Conservation (phyloP, 2,329 filamentous ascomycete species). For the Colletotrichum sp. region DNA sequence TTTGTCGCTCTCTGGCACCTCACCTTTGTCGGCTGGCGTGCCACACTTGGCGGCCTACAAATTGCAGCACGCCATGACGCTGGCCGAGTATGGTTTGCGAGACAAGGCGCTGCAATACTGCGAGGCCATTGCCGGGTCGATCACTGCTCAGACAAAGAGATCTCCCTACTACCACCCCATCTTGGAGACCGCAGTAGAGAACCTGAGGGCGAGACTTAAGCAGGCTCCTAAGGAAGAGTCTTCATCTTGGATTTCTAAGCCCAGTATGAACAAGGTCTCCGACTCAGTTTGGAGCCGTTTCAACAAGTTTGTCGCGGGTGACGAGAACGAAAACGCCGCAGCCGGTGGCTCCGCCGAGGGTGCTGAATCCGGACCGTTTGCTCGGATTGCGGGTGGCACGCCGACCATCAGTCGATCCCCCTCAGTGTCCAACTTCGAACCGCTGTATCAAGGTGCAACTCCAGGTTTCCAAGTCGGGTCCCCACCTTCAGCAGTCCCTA, state of each 20-base stretch:
- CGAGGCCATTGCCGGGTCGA: constrained; percentile 77
- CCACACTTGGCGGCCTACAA: constrained; percentile 93
- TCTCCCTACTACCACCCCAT: constrained; percentile 85
- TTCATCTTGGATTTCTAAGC: constrained; percentile 91
- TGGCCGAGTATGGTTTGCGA: constrained; percentile 84
- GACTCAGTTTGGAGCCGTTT: constrained; percentile 91
- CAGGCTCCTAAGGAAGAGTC: constrained; percentile 84
- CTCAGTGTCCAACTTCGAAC: constrained; percentile 73
- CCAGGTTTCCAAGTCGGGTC: constrained; percentile 33
- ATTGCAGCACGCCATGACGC: constrained; percentile 80
- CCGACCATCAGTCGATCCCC: constrained; percentile 77
- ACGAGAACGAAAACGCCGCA: constrained; percentile 74
- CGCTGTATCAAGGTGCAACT: constrained; percentile 65
- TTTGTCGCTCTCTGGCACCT: constrained; percentile 69
- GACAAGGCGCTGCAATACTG: constrained; percentile 91
- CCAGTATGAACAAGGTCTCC: constrained; percentile 94
- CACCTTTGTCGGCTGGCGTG: constrained; percentile 58
- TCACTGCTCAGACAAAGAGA: constrained; percentile 80
- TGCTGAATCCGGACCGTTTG: constrained; percentile 78
- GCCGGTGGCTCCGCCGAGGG: constrained; percentile 61
- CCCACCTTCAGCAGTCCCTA: constrained; percentile 36
- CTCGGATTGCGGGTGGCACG: constrained; percentile 77
- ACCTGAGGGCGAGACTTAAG: constrained; percentile 81
- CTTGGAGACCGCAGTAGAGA: constrained; percentile 79
- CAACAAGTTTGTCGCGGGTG: constrained; percentile 94